Evolutionary conservation across 176 grass and related monocot species (phyloP).

Genomic region (Hyparrhenia diplandra): DNA sequence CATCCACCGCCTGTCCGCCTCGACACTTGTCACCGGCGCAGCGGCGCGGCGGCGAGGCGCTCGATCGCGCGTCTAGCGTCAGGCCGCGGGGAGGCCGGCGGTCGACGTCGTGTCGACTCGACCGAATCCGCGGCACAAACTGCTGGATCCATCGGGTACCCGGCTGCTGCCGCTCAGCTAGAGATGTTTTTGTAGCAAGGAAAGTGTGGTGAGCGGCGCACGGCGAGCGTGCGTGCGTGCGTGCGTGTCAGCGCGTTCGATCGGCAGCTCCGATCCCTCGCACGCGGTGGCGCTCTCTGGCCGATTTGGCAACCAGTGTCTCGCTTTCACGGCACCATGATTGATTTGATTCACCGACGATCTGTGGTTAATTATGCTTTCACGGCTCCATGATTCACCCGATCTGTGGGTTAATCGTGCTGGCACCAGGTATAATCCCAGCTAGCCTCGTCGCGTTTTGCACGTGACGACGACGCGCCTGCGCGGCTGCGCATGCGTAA

Average conservation of each 20-base stretch:
- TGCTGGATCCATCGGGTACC: no score
- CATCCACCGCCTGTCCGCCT: not conserved
- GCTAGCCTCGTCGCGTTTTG: not conserved
- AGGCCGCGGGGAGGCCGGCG: not conserved
- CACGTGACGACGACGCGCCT: not conserved
- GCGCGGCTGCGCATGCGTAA: not conserved
- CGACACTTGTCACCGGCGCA: conserved; percentile 2
- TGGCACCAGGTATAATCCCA: not conserved
- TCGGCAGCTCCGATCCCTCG: not conserved
- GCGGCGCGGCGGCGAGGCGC: not conserved
- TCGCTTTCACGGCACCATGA: not conserved
- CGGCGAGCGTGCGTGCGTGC: not conserved
- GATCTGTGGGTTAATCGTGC: not conserved
- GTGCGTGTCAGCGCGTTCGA: no score
- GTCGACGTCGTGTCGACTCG: not conserved
- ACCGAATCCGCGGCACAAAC: no score
- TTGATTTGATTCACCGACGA: no score
- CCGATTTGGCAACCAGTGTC: not conserved
- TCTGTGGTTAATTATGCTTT: no score
- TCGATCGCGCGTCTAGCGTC: not conserved
- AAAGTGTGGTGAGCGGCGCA: not conserved
- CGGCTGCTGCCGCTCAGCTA: no score
- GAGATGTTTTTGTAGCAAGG: no score
- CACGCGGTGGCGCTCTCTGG: not conserved
- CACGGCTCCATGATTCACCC: not conserved